Evolutionary conservation across 371 early-diverging fungal species (phyloP).

Genomic region (Rhizopus delemar): DNA sequence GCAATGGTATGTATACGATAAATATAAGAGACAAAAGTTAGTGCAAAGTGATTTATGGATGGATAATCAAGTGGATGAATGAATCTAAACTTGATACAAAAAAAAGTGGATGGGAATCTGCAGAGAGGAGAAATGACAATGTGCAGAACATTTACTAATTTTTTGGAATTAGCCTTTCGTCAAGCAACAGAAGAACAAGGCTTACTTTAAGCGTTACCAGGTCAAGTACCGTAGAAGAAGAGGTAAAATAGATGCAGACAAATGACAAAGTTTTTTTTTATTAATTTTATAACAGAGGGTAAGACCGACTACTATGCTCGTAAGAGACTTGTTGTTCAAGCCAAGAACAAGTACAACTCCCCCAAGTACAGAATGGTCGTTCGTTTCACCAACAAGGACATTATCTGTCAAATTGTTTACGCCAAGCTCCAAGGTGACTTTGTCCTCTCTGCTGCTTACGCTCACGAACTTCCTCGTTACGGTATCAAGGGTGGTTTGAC

Average conservation of each 20-base stretch:
- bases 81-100: background rate
- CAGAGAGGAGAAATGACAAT: background rate
- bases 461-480: slow-evolving; percentile 97
- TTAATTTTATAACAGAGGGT: slow-evolving; percentile 74
- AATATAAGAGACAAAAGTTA: background rate
- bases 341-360: too few species aligned
- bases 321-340: background rate
- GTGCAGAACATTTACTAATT: background rate
- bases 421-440: slow-evolving; percentile 99
- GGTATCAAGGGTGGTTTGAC: slow-evolving; percentile 99
- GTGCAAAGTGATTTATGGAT: slow-evolving; percentile 14
- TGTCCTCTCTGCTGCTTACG: slow-evolving; percentile 96
- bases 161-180: slow-evolving; percentile 38
- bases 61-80: slow-evolving; percentile 11
- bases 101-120: background rate
- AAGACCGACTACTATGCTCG: slow-evolving; percentile 99
- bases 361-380: too few species aligned
- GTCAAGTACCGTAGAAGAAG: slow-evolving; percentile 98
- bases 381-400: too few species aligned
- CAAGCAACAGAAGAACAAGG: slow-evolving; percentile 60
- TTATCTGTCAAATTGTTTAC: slow-evolving; percentile 96
- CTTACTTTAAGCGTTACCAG: slow-evolving; percentile 99
- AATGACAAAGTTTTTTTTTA: background rate
- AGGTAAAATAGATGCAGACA: slow-evolving; percentile 41
- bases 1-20: slow-evolving; percentile 27